phyloP scores from a whole-genome alignment of 768 basidiomycete genomes.

The Mycena polygramma region DNA sequence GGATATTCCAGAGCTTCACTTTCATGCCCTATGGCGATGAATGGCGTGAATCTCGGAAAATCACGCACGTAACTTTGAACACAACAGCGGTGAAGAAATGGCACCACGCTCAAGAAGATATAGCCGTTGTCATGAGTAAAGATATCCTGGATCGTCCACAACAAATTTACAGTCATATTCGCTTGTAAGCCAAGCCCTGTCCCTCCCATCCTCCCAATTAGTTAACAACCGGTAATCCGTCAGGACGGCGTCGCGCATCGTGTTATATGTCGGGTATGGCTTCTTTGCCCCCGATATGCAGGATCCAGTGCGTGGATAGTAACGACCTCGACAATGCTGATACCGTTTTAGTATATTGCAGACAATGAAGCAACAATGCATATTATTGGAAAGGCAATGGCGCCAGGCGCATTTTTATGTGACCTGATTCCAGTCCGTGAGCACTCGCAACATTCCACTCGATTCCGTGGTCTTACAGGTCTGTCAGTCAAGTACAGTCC shows the following conservation, averaged over 20 bases:
- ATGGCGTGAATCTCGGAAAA: slow-evolving; percentile 39
- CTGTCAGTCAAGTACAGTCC: slow-evolving; percentile 42
- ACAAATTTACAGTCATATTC: slow-evolving; percentile 3
- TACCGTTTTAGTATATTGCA: slow-evolving; percentile 43
- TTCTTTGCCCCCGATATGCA: slow-evolving; percentile 38
- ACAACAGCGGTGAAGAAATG: slow-evolving; percentile 49
- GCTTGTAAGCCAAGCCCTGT: slow-evolving; percentile 5
- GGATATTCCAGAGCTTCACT: slow-evolving; percentile 32
- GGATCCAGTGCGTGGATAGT: slow-evolving; percentile 36
- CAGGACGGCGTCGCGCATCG: slow-evolving; percentile 38
- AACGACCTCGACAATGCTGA: not conserved
- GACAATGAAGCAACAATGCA: slow-evolving; percentile 44
- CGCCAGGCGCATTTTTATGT: slow-evolving; percentile 46
- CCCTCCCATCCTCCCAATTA: not conserved
- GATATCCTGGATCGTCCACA: not conserved
- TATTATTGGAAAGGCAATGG: slow-evolving; percentile 40
- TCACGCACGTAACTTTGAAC: slow-evolving; percentile 47
- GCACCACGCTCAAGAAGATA: slow-evolving; percentile 44
- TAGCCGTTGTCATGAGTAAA: slow-evolving; percentile 10
- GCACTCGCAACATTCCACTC: not conserved
- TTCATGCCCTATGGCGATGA: slow-evolving; percentile 38
- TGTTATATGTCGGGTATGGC: slow-evolving; percentile 44
- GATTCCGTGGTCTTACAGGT: not conserved
- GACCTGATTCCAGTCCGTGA: slow-evolving; percentile 45
- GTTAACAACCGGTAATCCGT: not conserved